Conservation (phyloP, 1,284 basidiomycete genomes). For the Tilletia setariae region DNA sequence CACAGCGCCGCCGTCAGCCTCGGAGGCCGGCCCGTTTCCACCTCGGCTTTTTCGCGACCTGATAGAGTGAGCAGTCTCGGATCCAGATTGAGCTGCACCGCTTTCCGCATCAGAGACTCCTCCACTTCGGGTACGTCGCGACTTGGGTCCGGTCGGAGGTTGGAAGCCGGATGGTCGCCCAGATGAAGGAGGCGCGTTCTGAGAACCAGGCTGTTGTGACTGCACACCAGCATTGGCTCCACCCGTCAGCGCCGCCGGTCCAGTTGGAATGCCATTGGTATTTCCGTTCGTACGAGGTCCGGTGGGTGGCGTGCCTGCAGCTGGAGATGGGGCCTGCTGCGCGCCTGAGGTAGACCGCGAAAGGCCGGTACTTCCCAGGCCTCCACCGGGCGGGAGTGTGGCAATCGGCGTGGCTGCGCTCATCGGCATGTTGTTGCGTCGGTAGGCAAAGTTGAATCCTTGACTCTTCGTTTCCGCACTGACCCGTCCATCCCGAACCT, state of each 20-base stretch:
- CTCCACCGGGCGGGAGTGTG: background rate
- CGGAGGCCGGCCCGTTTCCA: background rate
- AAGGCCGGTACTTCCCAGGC: background rate
- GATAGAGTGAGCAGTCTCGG: background rate
- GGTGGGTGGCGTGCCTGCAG: background rate
- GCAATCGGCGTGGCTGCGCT: slow-evolving; percentile 27
- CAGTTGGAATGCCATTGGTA: slow-evolving; percentile 2
- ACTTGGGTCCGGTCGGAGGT: slow-evolving; percentile 10
- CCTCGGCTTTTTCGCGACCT: slow-evolving; percentile 8
- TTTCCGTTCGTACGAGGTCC: slow-evolving; percentile 1
- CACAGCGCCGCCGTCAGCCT: background rate
- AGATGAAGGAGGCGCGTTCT: no score
- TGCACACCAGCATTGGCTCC: no score
- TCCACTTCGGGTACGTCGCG: background rate
- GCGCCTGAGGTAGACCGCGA: background rate
- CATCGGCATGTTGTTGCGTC: slow-evolving; percentile 59
- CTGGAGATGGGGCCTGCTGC: background rate
- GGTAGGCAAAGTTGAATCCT: slow-evolving; percentile 93
- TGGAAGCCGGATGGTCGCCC: background rate
- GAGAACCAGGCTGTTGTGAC: no score
- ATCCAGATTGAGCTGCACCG: slow-evolving; percentile 7
- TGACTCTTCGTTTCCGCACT: slow-evolving; percentile 87
- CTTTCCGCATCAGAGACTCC: slow-evolving; percentile 4
- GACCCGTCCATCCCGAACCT: slow-evolving; percentile 84
- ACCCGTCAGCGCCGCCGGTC: slow-evolving; percentile 1